Conservation (phyloP, 2,329 filamentous ascomycete species). For the Huntiella moniliformis region DNA sequence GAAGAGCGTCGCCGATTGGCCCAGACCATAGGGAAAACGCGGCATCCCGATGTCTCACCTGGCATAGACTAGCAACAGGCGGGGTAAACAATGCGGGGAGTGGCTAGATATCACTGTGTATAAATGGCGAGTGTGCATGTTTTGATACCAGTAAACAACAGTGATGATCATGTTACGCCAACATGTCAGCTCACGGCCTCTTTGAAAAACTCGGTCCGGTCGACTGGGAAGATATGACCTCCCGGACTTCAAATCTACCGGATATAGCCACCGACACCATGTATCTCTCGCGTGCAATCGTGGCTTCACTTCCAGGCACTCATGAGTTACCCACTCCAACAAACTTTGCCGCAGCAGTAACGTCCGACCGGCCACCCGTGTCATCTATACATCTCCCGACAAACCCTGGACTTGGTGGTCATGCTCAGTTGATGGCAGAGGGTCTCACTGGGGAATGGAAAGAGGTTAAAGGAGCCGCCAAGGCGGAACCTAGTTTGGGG, state of each 20-base stretch:
- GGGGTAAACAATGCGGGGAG: no score
- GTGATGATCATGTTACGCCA: neutral
- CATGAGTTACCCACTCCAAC: constrained; percentile 24
- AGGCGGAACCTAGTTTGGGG: constrained; percentile 53
- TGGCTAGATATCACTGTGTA: no score
- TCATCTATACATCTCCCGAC: constrained; percentile 1
- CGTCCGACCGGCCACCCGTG: neutral
- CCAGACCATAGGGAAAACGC: no score
- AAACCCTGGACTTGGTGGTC: constrained; percentile 7
- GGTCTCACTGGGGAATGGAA: constrained; percentile 73
- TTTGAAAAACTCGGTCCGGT: constrained; percentile 36
- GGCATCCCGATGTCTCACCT: no score
- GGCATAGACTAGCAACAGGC: no score
- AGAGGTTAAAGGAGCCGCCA: constrained; percentile 49
- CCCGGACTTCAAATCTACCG: constrained; percentile 26
- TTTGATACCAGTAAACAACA: neutral
- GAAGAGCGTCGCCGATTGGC: no score
- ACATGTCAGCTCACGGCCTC: constrained; percentile 5
- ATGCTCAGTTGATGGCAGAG: constrained; percentile 21
- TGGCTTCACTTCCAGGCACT: constrained; percentile 54
- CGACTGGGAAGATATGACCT: constrained; percentile 29
- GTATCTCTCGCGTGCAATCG: constrained; percentile 46
- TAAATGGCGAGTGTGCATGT: neutral
- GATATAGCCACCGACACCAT: constrained; percentile 42
- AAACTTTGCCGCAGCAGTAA: neutral